phyloP scores from a whole-genome alignment of 2,329 filamentous ascomycete genomes.

The Fusarium sp. region DNA sequence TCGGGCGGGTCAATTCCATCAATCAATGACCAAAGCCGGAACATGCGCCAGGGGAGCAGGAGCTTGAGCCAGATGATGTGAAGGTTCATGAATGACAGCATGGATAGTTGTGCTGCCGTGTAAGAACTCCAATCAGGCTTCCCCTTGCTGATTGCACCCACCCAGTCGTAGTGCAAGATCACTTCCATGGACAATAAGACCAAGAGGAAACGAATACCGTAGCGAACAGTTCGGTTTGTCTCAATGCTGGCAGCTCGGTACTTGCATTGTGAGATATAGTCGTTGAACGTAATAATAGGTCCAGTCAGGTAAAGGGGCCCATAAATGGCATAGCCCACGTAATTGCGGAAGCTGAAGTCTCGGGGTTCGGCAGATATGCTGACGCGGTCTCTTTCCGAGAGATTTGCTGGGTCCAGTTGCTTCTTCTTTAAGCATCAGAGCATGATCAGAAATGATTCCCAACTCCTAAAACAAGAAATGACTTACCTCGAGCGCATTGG shows the following conservation, averaged over 20 bases:
- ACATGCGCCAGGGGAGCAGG: conserved; percentile 96
- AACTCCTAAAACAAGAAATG: conserved; percentile 1
- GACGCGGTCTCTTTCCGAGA: conserved; percentile 91
- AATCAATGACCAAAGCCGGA: conserved; percentile 92
- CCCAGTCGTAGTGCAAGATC: conserved; percentile 91
- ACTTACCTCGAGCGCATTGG: conserved; percentile 84
- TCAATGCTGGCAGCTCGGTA: conserved; percentile 80
- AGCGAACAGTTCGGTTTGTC: conserved; percentile 77
- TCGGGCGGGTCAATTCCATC: conserved; percentile 96
- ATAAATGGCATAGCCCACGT: conserved; percentile 89
- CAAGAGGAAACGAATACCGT: conserved; percentile 84
- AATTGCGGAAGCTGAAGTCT: conserved; percentile 87
- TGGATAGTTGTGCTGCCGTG: conserved; percentile 85
- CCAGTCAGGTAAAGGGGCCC: conserved; percentile 93
- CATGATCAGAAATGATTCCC: conserved; percentile 23
- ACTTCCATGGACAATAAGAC: conserved; percentile 90
- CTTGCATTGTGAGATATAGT: conserved; percentile 89
- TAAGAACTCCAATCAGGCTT: conserved; percentile 85
- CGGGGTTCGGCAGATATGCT: conserved; percentile 75
- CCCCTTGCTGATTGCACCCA: conserved; percentile 89
- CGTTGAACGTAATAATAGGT: conserved; percentile 97
- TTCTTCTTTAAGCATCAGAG: conserved; percentile 92
- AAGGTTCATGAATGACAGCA: conserved; percentile 95
- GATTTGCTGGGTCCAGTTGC: conserved; percentile 86
- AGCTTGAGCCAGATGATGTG: conserved; percentile 99